Percentiles rank a stretch among this genome's conserved stretches.
These are phyloP conservation scores for Euphrasia confusa DNA, from an alignment of 257 asterid genomes.

Conservation along the genomic window DNA sequence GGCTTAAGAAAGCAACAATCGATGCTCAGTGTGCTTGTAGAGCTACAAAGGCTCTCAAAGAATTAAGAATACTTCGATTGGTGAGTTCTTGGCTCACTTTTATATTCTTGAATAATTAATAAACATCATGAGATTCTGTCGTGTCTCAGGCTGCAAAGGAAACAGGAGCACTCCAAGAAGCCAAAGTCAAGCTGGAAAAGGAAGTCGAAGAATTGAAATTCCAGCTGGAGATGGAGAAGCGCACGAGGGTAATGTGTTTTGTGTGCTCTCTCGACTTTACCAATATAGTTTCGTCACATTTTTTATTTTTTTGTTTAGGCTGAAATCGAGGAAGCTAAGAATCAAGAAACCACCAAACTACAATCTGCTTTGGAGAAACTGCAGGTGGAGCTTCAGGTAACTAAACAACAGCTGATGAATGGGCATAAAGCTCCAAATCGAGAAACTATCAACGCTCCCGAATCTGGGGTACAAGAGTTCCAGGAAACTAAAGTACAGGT, in stretches of 20 bases:
- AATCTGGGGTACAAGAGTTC: background rate
- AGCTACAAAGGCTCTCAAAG: constrained; percentile 43
- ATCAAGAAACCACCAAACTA: constrained; percentile 46
- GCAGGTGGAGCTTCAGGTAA: constrained; percentile 33
- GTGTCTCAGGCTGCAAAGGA: constrained; percentile 75
- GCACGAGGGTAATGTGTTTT: constrained; percentile 58
- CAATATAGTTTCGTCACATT: constrained; percentile 5
- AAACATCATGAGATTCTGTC: background rate
- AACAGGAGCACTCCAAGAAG: constrained; percentile 93
- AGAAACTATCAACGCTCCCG: constrained; percentile 26
- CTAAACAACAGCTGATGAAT: constrained; percentile 44
- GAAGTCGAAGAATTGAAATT: constrained; percentile 96
- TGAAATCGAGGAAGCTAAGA: constrained; percentile 48
- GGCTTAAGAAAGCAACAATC: constrained; percentile 51
- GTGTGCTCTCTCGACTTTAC: background rate
- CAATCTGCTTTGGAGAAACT: constrained; percentile 2
- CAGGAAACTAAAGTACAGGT: constrained; percentile 34
- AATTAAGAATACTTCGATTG: constrained; percentile 55
- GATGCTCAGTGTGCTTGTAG: constrained; percentile 63
- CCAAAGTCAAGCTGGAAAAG: constrained; percentile 94
- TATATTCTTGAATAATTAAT: constrained; percentile 4
- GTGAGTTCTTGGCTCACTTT: constrained; percentile 33
- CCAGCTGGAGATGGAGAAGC: constrained; percentile 93
- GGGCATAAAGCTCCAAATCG: constrained; percentile 38
- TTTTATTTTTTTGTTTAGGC: constrained; percentile 22